A percentile compares a stretch with the other conserved stretches of the same genome.
Evolutionary conservation across 1,284 basidiomycete genomes (phyloP).

Genomic region (Apiotrichum domesticum): DNA sequence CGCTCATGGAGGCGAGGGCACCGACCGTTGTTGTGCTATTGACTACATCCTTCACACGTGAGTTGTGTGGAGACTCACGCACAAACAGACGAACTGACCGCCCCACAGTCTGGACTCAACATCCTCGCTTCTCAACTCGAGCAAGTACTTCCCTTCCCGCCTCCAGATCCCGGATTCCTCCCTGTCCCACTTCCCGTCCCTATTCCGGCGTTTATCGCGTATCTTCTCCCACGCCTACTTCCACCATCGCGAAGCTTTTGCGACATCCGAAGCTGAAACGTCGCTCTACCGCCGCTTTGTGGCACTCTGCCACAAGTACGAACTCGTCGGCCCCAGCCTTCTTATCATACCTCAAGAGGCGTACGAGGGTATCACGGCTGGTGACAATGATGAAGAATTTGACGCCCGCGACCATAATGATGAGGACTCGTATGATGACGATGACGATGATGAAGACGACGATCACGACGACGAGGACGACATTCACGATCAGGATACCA

Average conservation of each 20-base stretch:
- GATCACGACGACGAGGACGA: slow-evolving; percentile 8
- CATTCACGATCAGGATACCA: neutral
- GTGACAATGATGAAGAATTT: slow-evolving; percentile 18
- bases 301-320: slow-evolving; percentile 70
- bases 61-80: slow-evolving; percentile 5
- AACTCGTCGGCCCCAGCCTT: slow-evolving; percentile 67
- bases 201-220: slow-evolving; percentile 65
- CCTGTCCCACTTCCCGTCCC: slow-evolving; percentile 74
- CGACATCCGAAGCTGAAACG: slow-evolving; percentile 60
- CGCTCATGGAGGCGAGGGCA: slow-evolving; percentile 56
- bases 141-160: slow-evolving; percentile 82
- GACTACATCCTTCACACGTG: slow-evolving; percentile 91
- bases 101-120: slow-evolving; percentile 86
- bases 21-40: slow-evolving; percentile 84
- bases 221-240: slow-evolving; percentile 95
- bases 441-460: neutral
- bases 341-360: slow-evolving; percentile 62
- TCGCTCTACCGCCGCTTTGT: slow-evolving; percentile 87
- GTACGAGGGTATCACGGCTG: slow-evolving; percentile 10
- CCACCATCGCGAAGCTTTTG: slow-evolving; percentile 77
- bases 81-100: slow-evolving; percentile 31
- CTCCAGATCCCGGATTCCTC: slow-evolving; percentile 74
- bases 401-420: slow-evolving; percentile 10
- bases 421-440: slow-evolving; percentile 1
- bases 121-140: slow-evolving; percentile 84